A percentile compares a stretch with the other conserved stretches of the same genome.
phyloP scores from a whole-genome alignment of 2,329 filamentous ascomycete species.

The Alternaria sp. region DNA sequence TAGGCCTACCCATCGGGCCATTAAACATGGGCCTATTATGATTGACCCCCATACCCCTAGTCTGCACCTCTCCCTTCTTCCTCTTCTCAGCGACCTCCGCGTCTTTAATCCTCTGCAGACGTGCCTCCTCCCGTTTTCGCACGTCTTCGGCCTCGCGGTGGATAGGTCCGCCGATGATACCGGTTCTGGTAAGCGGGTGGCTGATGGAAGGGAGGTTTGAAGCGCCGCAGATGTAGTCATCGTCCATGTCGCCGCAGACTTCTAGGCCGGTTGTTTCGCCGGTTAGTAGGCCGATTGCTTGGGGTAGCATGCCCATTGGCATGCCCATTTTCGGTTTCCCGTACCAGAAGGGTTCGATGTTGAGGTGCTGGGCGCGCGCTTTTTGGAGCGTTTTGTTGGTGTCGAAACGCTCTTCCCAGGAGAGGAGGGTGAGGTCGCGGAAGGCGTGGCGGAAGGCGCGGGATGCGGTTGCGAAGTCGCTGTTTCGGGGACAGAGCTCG shows the following conservation, averaged over 20 bases:
- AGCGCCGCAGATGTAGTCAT: not conserved
- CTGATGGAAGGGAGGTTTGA: constrained; percentile 5
- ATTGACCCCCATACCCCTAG: constrained; percentile 4
- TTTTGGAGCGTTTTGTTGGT: constrained; percentile 31
- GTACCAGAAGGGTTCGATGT: constrained; percentile 44
- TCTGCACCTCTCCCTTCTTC: not conserved
- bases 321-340: constrained; percentile 25
- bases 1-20: constrained; percentile 12
- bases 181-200: not conserved
- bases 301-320: constrained; percentile 20
- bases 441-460: constrained; percentile 53
- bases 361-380: constrained; percentile 21
- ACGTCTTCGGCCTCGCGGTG: not conserved
- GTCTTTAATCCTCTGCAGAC: not conserved
- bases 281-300: constrained; percentile 1
- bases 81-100: not conserved
- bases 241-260: constrained; percentile 12
- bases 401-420: constrained; percentile 55
- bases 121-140: constrained; percentile 13
- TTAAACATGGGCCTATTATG: constrained; percentile 34
- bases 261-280: constrained; percentile 16
- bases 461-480: constrained; percentile 47
- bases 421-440: constrained; percentile 50
- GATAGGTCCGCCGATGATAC: not conserved
- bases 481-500: constrained; percentile 44